Conservation (phyloP, 768 basidiomycete species). For the Coprinopsis sp. region DNA sequence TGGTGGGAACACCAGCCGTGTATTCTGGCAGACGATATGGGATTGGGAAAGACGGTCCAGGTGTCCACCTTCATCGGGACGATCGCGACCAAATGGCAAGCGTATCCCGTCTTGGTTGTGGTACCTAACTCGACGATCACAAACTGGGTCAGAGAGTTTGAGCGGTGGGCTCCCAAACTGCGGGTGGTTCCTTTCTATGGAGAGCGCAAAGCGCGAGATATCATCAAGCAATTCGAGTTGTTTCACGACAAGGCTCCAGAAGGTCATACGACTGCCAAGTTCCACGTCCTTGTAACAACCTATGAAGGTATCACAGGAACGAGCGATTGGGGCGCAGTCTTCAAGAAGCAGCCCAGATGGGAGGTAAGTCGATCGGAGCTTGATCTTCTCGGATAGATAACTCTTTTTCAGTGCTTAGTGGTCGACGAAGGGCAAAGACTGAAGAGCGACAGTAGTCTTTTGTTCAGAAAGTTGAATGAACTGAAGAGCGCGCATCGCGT, state of each 20-base stretch:
- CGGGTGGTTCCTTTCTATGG: slow-evolving; percentile 85
- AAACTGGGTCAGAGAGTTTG: slow-evolving; percentile 94
- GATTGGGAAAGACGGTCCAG: slow-evolving; percentile 91
- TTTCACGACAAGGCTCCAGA: slow-evolving; percentile 45
- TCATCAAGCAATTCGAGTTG: slow-evolving; percentile 81
- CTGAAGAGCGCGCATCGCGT: slow-evolving; percentile 75
- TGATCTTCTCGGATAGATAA: too few relatives aligned
- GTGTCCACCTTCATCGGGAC: slow-evolving; percentile 79
- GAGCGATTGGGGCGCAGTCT: slow-evolving; percentile 68
- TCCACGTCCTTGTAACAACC: slow-evolving; percentile 89
- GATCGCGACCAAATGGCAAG: slow-evolving; percentile 49
- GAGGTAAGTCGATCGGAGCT: slow-evolving; percentile 42
- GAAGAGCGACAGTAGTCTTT: slow-evolving; percentile 73
- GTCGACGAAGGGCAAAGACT: slow-evolving; percentile 92
- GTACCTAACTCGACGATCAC: slow-evolving; percentile 96
- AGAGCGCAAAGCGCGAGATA: slow-evolving; percentile 71
- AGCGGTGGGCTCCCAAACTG: slow-evolving; percentile 72
- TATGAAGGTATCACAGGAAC: slow-evolving; percentile 76
- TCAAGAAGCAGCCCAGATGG: slow-evolving; percentile 85
- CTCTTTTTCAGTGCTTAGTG: slow-evolving; percentile 62
- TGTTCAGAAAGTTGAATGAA: slow-evolving; percentile 81
- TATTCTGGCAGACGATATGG: slow-evolving; percentile 98
- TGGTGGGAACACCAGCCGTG: slow-evolving; percentile 86
- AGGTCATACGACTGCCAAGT: slow-evolving; percentile 54
- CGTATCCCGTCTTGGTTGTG: slow-evolving; percentile 80